Conservation (phyloP, 768 basidiomycete genomes). For the Tremella yokohamensis region DNA sequence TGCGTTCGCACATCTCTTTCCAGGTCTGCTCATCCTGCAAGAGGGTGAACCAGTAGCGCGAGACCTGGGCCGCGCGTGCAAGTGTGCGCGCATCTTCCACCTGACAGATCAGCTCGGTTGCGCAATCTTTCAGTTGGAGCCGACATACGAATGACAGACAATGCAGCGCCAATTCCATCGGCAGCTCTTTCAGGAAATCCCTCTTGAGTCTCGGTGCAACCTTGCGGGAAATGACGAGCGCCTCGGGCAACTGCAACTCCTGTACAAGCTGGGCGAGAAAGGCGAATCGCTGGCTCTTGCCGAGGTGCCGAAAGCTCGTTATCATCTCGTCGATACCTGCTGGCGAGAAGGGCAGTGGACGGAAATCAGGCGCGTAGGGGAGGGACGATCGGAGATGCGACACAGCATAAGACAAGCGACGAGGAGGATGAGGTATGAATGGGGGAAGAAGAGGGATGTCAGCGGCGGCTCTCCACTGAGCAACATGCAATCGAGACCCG, state of each 20-base stretch:
- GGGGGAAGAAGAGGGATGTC: no score
- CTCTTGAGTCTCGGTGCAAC: slow-evolving; percentile 46
- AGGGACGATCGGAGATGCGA: background rate
- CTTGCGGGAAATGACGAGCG: slow-evolving; percentile 40
- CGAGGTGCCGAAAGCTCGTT: slow-evolving; percentile 11
- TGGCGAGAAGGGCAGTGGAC: background rate
- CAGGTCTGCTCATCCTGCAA: slow-evolving; percentile 73
- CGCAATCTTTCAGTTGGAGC: background rate
- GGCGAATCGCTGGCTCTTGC: slow-evolving; percentile 20
- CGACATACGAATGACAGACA: slow-evolving; percentile 62
- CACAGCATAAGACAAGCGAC: no score
- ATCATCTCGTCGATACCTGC: slow-evolving; percentile 16
- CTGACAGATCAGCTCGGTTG: slow-evolving; percentile 13
- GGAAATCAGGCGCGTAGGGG: background rate
- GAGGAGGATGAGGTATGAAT: no score
- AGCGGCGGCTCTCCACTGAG: no score
- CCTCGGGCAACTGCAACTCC: slow-evolving; percentile 40
- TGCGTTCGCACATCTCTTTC: slow-evolving; percentile 66
- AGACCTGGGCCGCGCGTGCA: slow-evolving; percentile 66
- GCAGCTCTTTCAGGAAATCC: slow-evolving; percentile 57
- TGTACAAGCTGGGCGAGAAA: slow-evolving; percentile 41
- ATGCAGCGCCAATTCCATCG: slow-evolving; percentile 69
- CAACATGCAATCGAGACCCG: background rate
- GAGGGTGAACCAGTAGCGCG: slow-evolving; percentile 66
- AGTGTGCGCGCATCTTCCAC: slow-evolving; percentile 72